Percentiles rank a stretch among this genome's conserved stretches.
phyloP scores from a whole-genome alignment of 108 stramenopile genomes.

The Schizochytrium sp. region DNA sequence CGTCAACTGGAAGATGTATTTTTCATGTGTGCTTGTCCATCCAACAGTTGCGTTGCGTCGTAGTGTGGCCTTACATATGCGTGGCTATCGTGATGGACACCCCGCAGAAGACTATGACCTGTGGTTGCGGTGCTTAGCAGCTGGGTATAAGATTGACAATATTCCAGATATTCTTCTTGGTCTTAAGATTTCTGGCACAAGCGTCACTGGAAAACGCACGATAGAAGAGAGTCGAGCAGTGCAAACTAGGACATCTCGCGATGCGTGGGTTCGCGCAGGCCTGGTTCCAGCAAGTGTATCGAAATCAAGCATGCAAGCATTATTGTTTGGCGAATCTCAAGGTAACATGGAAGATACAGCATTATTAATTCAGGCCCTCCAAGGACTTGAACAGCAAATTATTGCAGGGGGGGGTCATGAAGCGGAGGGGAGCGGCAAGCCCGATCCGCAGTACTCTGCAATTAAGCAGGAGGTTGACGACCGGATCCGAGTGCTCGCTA shows the following conservation, averaged over 20 bases:
- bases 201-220: neutral
- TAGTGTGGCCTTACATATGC: neutral
- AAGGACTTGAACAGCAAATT: neutral
- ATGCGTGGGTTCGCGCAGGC: constrained; percentile 1
- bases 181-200: neutral
- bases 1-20: neutral
- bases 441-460: neutral
- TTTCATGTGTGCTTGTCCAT: constrained; percentile 11
- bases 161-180: neutral
- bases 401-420: neutral
- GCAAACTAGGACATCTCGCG: neutral
- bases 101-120: constrained; percentile 37
- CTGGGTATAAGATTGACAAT: constrained; percentile 13
- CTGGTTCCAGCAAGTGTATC: neutral
- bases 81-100: neutral
- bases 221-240: neutral
- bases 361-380: neutral
- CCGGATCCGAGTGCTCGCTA: neutral
- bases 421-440: neutral
- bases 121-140: constrained; percentile 17
- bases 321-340: neutral
- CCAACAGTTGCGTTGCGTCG: constrained; percentile 27
- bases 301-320: neutral
- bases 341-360: neutral
- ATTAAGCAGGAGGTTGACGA: neutral